Conservation (phyloP, 2,329 filamentous ascomycete genomes). For the Bipolaris bicolor region DNA sequence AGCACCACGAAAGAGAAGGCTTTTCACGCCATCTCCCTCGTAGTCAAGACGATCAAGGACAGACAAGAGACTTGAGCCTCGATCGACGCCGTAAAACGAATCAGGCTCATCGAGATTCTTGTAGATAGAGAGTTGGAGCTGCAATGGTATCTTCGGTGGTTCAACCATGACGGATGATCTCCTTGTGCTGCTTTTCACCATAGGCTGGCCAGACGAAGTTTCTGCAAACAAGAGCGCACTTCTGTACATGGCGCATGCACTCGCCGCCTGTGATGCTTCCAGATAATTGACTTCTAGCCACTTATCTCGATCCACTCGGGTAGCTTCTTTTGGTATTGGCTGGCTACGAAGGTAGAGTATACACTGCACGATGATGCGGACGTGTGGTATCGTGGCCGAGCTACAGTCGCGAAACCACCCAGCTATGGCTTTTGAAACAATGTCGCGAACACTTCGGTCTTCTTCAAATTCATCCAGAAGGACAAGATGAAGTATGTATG, state of each 20-base stretch:
- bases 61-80: slow-evolving; percentile 75
- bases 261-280: slow-evolving; percentile 72
- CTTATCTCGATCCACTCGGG: slow-evolving; percentile 75
- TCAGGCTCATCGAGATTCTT: slow-evolving; percentile 95
- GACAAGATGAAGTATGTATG: slow-evolving; percentile 83
- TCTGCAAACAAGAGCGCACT: slow-evolving; percentile 85
- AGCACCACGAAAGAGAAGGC: slow-evolving; percentile 86
- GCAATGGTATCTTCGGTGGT: slow-evolving; percentile 60
- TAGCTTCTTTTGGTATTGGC: slow-evolving; percentile 73
- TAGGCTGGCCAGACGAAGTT: slow-evolving; percentile 64
- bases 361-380: slow-evolving; percentile 75
- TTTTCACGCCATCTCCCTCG: slow-evolving; percentile 85
- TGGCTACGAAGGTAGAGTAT: slow-evolving; percentile 90
- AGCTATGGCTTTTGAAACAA: slow-evolving; percentile 69
- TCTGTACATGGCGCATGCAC: slow-evolving; percentile 82
- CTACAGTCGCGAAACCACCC: slow-evolving; percentile 65
- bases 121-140: slow-evolving; percentile 81
- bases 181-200: slow-evolving; percentile 60
- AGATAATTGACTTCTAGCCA: slow-evolving; percentile 88
- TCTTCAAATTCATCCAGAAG: slow-evolving; percentile 71
- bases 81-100: slow-evolving; percentile 88
- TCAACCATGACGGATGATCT: slow-evolving; percentile 63
- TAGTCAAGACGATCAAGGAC: slow-evolving; percentile 86
- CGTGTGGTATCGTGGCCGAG: slow-evolving; percentile 62
- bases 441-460: slow-evolving; percentile 61